Evolutionary conservation across 352 stramenopile genomes (phyloP).

Genomic region (Phytophthora constricta): DNA sequence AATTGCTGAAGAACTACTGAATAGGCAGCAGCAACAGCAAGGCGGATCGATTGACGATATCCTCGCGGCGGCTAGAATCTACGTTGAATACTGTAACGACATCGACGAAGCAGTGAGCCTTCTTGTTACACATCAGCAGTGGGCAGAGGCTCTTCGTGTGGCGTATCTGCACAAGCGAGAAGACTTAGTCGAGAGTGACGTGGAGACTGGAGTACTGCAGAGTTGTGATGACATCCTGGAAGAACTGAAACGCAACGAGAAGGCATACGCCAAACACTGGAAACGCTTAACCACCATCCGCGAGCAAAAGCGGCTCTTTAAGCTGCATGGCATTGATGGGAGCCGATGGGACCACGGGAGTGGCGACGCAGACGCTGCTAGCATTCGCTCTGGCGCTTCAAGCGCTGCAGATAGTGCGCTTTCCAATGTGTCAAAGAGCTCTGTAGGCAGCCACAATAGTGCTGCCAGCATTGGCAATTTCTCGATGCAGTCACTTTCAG

Average conservation of each 20-base stretch:
- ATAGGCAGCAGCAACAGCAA: slow-evolving; percentile 35
- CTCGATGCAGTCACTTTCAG: slow-evolving; percentile 58
- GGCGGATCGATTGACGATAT: slow-evolving; percentile 36
- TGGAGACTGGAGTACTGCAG: slow-evolving; percentile 65
- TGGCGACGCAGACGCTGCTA: slow-evolving; percentile 44
- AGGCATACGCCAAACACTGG: slow-evolving; percentile 62
- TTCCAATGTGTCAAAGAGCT: slow-evolving; percentile 68
- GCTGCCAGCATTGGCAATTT: slow-evolving; percentile 73
- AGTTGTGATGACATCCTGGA: slow-evolving; percentile 49
- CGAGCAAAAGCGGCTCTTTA: slow-evolving; percentile 82
- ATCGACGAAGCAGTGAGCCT: slow-evolving; percentile 76
- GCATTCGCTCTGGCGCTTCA: slow-evolving; percentile 49
- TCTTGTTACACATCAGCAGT: slow-evolving; percentile 66
- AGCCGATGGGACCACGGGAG: slow-evolving; percentile 48
- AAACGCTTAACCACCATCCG: slow-evolving; percentile 66
- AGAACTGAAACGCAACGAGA: slow-evolving; percentile 53
- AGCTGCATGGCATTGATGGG: slow-evolving; percentile 79
- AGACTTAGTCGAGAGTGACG: slow-evolving; percentile 77
- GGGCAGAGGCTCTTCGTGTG: slow-evolving; percentile 62
- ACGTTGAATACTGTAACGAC: slow-evolving; percentile 78
- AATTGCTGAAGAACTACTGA: slow-evolving; percentile 60
- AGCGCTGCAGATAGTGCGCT: slow-evolving; percentile 66
- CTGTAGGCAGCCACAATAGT: slow-evolving; percentile 84
- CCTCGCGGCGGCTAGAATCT: slow-evolving; percentile 56
- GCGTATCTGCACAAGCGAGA: slow-evolving; percentile 59